Base-by-base conservation (phyloP, 306 rosid species). In the Begonia peltatifolia region DNA sequence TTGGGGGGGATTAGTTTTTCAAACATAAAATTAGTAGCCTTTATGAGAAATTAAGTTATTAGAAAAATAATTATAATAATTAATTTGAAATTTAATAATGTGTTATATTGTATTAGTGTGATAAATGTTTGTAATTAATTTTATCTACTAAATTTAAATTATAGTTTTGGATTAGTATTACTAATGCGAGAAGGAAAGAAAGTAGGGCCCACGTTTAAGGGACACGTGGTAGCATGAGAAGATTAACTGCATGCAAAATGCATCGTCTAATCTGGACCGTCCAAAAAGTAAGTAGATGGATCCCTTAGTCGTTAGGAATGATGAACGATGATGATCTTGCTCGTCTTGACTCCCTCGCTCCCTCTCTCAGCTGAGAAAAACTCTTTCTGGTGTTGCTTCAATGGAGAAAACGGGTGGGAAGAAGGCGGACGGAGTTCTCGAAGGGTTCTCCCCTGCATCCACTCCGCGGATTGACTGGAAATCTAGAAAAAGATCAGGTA, bases 401-500 rank as follows among this genome's bases (percentile, higher is more conserved):
- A 83, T 87, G 95, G 93, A 77, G 62, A 67, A 55, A 53, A 47
- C 35, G 9, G 56, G 15, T 23, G 58, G 55, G 58, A 55, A 22
- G 70, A 76, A 69, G 79, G 70, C 30, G 20, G 79, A 72, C 63
- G 81, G 71, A 53, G 72, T 69, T 60, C 72, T 90, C 54, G 73
- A 79, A 41, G 78, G 75, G 8, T 90, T 90, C 68, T 84, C 94
- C 59, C 80, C 85, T 9, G 71, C 61, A 3, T 74, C 94, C 16
- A 62, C 92, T 17, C 76, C 99, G 44, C 73, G 57, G 38, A 73
- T 90, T 73, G 56, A 52, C 36, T 90, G 99, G 99, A 90, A 83
- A 65, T 80, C 88, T 54, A 75, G 99, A 62, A 75, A 69, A 68
- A 79, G 88, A 83, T 76, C 96, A 75, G 99, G 99, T 90, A 71